These are phyloP conservation scores for Thielaviopsis populi DNA, from an alignment of 2,329 filamentous ascomycete species.

Conservation along the genomic window DNA sequence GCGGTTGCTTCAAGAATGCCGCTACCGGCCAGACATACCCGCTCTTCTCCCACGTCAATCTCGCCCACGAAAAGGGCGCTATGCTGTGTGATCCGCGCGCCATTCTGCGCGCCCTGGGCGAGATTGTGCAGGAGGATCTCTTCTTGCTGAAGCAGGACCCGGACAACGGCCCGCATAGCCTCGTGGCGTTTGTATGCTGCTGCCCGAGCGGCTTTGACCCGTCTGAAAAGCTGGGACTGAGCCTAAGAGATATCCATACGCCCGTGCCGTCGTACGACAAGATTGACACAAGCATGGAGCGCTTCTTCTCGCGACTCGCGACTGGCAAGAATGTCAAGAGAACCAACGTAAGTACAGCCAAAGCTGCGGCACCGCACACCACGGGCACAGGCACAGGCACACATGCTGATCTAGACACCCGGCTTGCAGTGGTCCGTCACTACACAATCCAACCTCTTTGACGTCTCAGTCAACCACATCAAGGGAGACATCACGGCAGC, in stretches of 20 bases:
- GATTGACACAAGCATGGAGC: conserved; percentile 40
- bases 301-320: conserved; percentile 34
- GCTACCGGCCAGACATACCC: conserved; percentile 26
- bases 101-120: conserved; percentile 30
- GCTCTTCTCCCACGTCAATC: conserved; percentile 17
- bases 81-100: conserved; percentile 20
- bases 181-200: conserved; percentile 36
- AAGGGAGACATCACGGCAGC: conserved; percentile 23
- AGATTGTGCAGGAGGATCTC: conserved; percentile 40
- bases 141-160: conserved; percentile 32
- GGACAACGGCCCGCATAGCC: conserved; percentile 24
- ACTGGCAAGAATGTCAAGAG: conserved; percentile 35
- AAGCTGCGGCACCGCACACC: not conserved
- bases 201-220: conserved; percentile 40
- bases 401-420: not conserved
- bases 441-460: conserved; percentile 29
- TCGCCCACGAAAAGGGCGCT: conserved; percentile 6
- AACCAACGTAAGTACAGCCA: conserved; percentile 30
- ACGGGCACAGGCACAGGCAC: not conserved
- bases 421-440: conserved; percentile 33
- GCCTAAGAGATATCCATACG: conserved; percentile 34
- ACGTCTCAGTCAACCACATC: conserved; percentile 26
- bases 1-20: conserved; percentile 25
- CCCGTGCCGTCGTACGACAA: conserved; percentile 40
- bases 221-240: conserved; percentile 33